Evolutionary conservation across 2,329 filamentous ascomycete genomes (phyloP), one percentile per base, ranked within the genome.

Genomic region (Monilinia laxa): DNA sequence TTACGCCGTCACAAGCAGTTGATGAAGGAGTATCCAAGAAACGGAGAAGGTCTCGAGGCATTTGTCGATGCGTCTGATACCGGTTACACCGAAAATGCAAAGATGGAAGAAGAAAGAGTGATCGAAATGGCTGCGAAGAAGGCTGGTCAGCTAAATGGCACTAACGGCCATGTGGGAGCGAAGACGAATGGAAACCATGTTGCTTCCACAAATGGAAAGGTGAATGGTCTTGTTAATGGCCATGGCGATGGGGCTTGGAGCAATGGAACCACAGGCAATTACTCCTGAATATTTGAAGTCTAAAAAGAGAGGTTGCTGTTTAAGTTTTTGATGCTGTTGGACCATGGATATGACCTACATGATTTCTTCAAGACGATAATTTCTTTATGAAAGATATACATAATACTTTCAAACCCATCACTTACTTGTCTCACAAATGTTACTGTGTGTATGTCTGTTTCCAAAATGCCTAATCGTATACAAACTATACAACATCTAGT

Each of bases 11-110:
- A 91, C 79, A 91, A 91, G 80, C 77, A 83, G 63, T 70, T 88
- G 10, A 85, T 87, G 80, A 84, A 85, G 75, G 78, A 80, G 25
- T 90, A 86, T 71, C 86, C 88, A 4, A 83, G 89, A 3, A 76
- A 84, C 45, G 89, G 89, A 28, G 85, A 82, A 54, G 89, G 89
- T 35, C 68, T 91, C 0, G 89, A 91, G 70, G 87, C 88, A 0
- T 90, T 84, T 67, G 89, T 91, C 10, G 89, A 91, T 73, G 79
- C 84, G 1, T 87, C 84, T 67, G 89, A 91, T 71, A 91, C 87
- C 57, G 89, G 89, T 0, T 84, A 84, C 68, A 75, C 73, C 6
- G 73, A 75, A 52, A 75, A 74, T 47, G 69, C 68, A 3, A 72
- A 73, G 64, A 67, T 68, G 55, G 72, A 71, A 49, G 74, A 75